Evolutionary conservation across 257 asterid species (phyloP), one percentile per base, ranked within the genome.

Genomic region (Scutellaria barbata): DNA sequence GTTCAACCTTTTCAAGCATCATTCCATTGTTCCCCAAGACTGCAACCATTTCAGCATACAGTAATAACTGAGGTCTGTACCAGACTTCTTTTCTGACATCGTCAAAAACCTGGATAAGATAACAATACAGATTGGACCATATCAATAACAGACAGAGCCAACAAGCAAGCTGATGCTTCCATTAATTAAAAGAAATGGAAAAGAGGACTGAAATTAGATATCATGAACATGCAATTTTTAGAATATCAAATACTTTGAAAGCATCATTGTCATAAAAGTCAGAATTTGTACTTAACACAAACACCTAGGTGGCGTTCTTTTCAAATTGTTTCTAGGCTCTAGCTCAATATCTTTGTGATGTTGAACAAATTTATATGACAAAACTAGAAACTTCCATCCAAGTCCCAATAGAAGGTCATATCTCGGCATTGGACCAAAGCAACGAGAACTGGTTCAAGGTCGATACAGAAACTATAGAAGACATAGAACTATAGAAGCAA

Each of bases 21-120:
- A 85, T 70, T 69, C 81, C 90, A 60, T 84, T 85, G 80, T 81
- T 77, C 74, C 96, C 95, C 82, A 89, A 80, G 71, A 71, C 87
- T 35, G 90, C 75, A 45, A 89, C 81, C 68, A 85, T 81, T 71
- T 89, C 92, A 40, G 92, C 82, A 75, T 85, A 84, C 66, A 89
- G 63, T 25, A 74, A 68, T 76, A 84, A 61, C 72, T 80, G 82
- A 47, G 95, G 95, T 76, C 65, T 82, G 69, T 89, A 89, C 85
- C 92, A 84, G 55, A 71, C 78, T 85, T 89, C 96, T 56, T 80
- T 79, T 76, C 75, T 82, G 55, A 89, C 67, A 70, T 89, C 90
- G 81, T 79, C 86, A 13, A 89, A 89, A 35, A 86, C 92, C 96
- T 89, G 68, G 50, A 80, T 11, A 74, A 57, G 20, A 66, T 37